phyloP scores from a whole-genome alignment of 306 rosid genomes.

The Begonia loranthoides region DNA sequence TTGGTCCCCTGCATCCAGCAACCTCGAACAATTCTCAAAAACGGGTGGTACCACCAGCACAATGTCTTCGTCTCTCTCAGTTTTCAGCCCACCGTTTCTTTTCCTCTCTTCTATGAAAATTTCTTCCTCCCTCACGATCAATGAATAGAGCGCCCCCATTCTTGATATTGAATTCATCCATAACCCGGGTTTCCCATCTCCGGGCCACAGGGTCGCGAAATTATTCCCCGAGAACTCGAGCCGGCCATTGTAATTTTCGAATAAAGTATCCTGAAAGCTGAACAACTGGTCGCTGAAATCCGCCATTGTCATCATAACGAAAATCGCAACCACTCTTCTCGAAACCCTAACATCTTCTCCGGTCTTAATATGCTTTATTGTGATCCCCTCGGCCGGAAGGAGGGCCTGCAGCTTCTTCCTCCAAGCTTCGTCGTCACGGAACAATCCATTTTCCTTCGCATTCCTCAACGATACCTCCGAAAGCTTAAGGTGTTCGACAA shows the following conservation, averaged over 20 bases:
- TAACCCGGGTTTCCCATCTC: constrained; percentile 68
- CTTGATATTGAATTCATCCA: constrained; percentile 75
- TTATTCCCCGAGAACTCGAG: constrained; percentile 53
- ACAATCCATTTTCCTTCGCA: constrained; percentile 28
- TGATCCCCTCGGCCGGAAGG: constrained; percentile 44
- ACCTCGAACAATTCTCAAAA: constrained; percentile 42
- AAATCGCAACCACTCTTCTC: constrained; percentile 50
- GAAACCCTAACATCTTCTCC: constrained; percentile 56
- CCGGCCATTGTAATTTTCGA: constrained; percentile 41
- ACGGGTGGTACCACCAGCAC: constrained; percentile 59
- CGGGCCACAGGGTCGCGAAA: constrained; percentile 51
- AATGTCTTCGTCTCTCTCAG: constrained; percentile 40
- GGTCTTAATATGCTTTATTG: constrained; percentile 48
- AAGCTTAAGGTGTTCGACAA: constrained; percentile 33
- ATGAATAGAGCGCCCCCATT: constrained; percentile 49
- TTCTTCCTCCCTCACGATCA: constrained; percentile 66
- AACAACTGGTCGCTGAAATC: constrained; percentile 74
- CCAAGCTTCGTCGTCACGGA: constrained; percentile 36
- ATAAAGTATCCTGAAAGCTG: constrained; percentile 55
- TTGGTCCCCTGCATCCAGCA: constrained; percentile 58
- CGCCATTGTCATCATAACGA: constrained; percentile 69
- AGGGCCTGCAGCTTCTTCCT: constrained; percentile 45
- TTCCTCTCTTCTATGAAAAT: constrained; percentile 33
- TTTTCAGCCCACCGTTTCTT: neutral
- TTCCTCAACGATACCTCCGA: constrained; percentile 24